These are phyloP conservation scores for Neurospora tetrasperma DNA, from an alignment of 495 filamentous ascomycete genomes.

Conservation along the genomic window DNA sequence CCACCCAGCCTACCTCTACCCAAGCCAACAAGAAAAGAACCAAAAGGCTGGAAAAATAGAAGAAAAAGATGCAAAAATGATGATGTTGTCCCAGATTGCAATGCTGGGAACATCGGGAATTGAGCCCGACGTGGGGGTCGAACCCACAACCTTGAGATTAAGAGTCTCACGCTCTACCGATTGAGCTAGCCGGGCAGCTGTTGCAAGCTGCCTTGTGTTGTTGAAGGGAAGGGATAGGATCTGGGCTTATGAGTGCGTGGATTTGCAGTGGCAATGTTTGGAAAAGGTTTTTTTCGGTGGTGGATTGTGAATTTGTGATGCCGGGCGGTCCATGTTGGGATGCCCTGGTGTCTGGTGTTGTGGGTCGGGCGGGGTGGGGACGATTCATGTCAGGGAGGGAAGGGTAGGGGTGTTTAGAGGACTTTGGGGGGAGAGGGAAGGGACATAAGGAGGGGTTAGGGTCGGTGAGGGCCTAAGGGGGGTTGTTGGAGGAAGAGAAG, in stretches of 20 bases:
- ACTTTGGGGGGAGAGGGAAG: neutral
- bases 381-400: too few relatives aligned
- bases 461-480: neutral
- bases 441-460: neutral
- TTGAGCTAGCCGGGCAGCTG: conserved; percentile 47
- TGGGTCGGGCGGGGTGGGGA: neutral
- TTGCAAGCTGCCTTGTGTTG: neutral
- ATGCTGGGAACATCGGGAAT: neutral
- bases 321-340: neutral
- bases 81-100: neutral
- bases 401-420: neutral
- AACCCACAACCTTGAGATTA: conserved; percentile 48
- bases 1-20: neutral
- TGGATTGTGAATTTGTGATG: neutral
- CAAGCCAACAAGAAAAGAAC: neutral
- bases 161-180: conserved; percentile 69
- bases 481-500: too few relatives aligned
- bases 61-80: neutral
- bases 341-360: neutral
- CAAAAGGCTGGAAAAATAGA: neutral
- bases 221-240: neutral
- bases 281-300: neutral
- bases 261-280: neutral
- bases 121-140: neutral
- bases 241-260: neutral